Conservation (phyloP, 2,329 filamentous ascomycete species). For the Sclerotinia glacialis region DNA sequence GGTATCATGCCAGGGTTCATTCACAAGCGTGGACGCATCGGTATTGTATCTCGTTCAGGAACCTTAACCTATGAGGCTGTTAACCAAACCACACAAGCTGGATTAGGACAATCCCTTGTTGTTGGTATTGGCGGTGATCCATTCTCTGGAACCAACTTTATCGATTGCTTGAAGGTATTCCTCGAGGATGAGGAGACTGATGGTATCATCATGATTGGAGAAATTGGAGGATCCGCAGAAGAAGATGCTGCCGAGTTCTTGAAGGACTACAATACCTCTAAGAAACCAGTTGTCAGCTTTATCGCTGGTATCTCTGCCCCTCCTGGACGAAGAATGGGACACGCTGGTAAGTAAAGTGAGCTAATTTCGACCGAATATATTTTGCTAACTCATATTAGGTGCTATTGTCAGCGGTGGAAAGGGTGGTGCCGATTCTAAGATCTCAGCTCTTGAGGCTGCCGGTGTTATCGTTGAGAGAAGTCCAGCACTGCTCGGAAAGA, state of each 20-base stretch:
- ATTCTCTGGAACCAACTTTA: conserved; percentile 99
- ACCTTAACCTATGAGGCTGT: conserved; percentile 99
- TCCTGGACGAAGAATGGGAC: conserved; percentile 94
- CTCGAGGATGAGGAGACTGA: conserved; percentile 93
- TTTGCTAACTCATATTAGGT: conserved; percentile 41
- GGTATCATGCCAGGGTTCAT: conserved; percentile 99
- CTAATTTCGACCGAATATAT: not conserved
- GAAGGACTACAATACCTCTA: conserved; percentile 82
- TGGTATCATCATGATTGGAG: conserved; percentile 99
- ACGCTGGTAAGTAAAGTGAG: conserved; percentile 64
- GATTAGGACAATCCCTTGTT: conserved; percentile 95
- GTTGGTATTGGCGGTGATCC: conserved; percentile 98
- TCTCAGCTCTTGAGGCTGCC: conserved; percentile 85
- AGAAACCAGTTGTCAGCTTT: conserved; percentile 97
- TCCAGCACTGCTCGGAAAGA: conserved; percentile 87
- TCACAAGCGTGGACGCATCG: conserved; percentile 98
- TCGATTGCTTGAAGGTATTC: conserved; percentile 98
- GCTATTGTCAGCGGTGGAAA: conserved; percentile 97
- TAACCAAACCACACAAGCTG: conserved; percentile 97
- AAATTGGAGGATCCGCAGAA: conserved; percentile 96
- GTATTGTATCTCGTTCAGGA: conserved; percentile 96
- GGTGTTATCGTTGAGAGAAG: conserved; percentile 96
- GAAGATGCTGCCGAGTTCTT: conserved; percentile 98
- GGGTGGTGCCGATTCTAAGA: conserved; percentile 98
- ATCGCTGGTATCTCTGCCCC: conserved; percentile 98